phyloP scores from a whole-genome alignment of 257 asterid species.

The Forsythia suspensa region DNA sequence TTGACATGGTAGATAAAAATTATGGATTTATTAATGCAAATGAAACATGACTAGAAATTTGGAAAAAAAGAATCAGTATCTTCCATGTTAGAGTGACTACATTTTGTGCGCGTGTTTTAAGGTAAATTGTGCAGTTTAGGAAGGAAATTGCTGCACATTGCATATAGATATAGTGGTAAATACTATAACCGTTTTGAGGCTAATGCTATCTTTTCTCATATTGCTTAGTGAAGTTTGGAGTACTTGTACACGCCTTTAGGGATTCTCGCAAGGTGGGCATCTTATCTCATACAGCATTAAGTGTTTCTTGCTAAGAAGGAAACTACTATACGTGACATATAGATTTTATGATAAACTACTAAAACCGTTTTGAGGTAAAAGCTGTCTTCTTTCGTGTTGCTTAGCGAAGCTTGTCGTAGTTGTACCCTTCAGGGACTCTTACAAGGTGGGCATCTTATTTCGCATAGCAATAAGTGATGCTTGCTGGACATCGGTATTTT shows the following conservation, averaged over 20 bases:
- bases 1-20: background rate
- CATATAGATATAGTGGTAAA: background rate
- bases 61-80: background rate
- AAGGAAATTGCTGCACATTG: background rate
- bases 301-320: background rate
- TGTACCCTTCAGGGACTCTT: background rate
- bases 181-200: background rate
- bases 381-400: background rate
- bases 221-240: background rate
- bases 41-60: background rate
- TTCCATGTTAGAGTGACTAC: background rate
- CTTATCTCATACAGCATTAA: background rate
- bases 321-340: background rate
- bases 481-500: background rate
- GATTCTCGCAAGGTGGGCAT: background rate
- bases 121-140: background rate
- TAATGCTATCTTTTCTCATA: background rate
- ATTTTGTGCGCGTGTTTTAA: background rate
- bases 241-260: background rate
- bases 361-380: background rate
- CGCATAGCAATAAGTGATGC: background rate
- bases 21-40: background rate
- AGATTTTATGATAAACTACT: background rate
- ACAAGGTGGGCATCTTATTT: background rate
- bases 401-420: background rate